Conservation (phyloP, 2,329 filamentous ascomycete species). For the Monilinia aucupariae region DNA sequence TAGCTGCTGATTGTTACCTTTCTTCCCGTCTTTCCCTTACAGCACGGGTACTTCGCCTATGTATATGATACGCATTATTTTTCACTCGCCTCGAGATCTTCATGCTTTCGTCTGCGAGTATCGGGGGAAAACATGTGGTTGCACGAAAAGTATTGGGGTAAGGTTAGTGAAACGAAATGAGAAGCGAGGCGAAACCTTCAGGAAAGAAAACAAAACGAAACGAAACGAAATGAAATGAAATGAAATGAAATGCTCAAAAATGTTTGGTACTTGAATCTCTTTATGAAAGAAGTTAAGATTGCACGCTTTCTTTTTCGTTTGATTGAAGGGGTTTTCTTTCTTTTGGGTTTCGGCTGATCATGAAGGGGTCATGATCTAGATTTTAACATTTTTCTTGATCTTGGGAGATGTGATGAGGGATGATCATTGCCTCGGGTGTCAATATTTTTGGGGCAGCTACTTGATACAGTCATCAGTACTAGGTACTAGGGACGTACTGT, state of each 20-base stretch:
- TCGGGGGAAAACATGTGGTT: not conserved
- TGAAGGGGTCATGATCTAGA: not conserved
- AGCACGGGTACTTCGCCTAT: not conserved
- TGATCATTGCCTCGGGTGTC: slow-evolving; percentile 7
- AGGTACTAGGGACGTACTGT: too few species aligned
- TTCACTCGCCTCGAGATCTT: not conserved
- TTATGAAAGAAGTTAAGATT: too few species aligned
- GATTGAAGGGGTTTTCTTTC: not conserved
- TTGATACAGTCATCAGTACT: too few species aligned
- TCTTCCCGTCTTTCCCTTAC: not conserved
- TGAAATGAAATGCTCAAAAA: not conserved
- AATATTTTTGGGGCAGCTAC: not conserved
- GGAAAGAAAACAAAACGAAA: too few species aligned
- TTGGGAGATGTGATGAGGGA: not conserved
- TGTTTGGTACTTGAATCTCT: not conserved
- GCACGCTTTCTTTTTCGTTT: not conserved
- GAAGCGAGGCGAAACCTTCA: slow-evolving; percentile 1
- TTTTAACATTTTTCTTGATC: not conserved
- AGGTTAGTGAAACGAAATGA: slow-evolving; percentile 9
- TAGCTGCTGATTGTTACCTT: slow-evolving; percentile 2
- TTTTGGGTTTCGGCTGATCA: not conserved
- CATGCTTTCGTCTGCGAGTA: not conserved
- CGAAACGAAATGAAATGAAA: not conserved
- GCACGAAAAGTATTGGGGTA: slow-evolving; percentile 11
- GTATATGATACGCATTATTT: too few species aligned